phyloP scores from a whole-genome alignment of 78 protist genomes.

The Parvularia atlantis region DNA sequence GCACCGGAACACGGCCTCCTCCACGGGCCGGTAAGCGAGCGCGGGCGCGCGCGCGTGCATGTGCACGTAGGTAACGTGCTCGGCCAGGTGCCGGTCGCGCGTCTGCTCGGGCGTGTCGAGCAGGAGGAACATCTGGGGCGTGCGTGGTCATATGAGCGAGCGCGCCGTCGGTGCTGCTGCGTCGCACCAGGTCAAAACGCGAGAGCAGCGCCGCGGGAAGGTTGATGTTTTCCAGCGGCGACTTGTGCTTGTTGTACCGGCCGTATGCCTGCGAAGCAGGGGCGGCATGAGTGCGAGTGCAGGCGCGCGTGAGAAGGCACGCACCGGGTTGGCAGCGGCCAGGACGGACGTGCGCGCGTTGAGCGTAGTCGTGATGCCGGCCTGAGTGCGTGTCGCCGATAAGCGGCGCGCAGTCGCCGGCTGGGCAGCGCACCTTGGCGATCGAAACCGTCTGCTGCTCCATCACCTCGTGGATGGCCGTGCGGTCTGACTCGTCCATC shows the following conservation, averaged over 20 bases:
- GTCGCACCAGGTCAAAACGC: conserved; percentile 32
- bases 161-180: background rate
- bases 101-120: conserved; percentile 78
- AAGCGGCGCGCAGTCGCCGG: background rate
- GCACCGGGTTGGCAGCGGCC: conserved; percentile 98
- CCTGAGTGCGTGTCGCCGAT: conserved; percentile 61
- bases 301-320: too few relatives aligned
- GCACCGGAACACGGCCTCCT: conserved; percentile 37
- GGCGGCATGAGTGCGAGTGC: too few relatives aligned
- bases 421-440: too few relatives aligned
- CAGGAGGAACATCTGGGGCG: conserved; percentile 87
- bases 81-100: conserved; percentile 69
- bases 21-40: conserved; percentile 26
- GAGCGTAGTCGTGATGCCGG: conserved; percentile 97
- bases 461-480: conserved; percentile 99
- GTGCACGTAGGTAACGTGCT: conserved; percentile 89
- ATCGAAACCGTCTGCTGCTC: conserved; percentile 99
- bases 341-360: conserved; percentile 97
- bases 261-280: too few relatives aligned
- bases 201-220: conserved; percentile 96
- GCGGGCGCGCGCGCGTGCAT: conserved; percentile 27
- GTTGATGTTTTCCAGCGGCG: conserved; percentile 77
- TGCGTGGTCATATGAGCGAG: background rate
- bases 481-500: conserved; percentile 91
- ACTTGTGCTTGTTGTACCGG: conserved; percentile 62